Evolutionary conservation across 805 yeast species (phyloP).

Genomic region (Myxozyma vanderwaltii): DNA sequence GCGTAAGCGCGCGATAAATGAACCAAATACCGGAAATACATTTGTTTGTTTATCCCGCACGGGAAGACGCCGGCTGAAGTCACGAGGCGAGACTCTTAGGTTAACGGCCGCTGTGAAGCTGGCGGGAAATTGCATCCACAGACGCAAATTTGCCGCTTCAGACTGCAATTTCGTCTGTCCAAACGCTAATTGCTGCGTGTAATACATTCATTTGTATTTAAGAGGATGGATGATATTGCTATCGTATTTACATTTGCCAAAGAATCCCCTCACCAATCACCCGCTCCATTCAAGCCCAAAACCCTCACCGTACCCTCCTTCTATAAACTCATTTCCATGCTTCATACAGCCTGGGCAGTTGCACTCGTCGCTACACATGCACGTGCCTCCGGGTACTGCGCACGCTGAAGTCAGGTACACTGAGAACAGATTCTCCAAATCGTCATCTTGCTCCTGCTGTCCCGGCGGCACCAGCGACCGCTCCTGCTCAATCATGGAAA

Average conservation of each 20-base stretch:
- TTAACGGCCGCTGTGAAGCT: no score
- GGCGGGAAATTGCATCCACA: no score
- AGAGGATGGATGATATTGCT: no score
- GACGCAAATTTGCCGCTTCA: no score
- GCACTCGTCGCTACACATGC: conserved; percentile 34
- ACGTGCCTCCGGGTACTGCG: conserved; percentile 35
- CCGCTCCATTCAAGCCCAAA: conserved; percentile 10
- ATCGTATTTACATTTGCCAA: no score
- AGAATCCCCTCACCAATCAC: no score
- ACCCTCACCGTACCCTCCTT: not conserved
- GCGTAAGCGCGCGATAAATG: no score
- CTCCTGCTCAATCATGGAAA: not conserved
- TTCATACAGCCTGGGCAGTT: conserved; percentile 35
- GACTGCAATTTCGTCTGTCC: no score
- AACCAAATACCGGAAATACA: not conserved
- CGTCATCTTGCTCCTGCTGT: not conserved
- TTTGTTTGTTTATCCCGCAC: not conserved
- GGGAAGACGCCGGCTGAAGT: no score
- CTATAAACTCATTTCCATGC: conserved; percentile 22
- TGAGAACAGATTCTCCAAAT: conserved; percentile 28
- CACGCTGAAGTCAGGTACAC: conserved; percentile 36
- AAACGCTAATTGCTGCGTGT: no score
- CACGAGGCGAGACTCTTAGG: no score
- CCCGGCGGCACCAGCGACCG: not conserved
- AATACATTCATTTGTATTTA: no score